Percentiles rank a stretch among this genome's conserved stretches.
phyloP scores from a whole-genome alignment of 345 rosid species.

The Turritis glabra region DNA sequence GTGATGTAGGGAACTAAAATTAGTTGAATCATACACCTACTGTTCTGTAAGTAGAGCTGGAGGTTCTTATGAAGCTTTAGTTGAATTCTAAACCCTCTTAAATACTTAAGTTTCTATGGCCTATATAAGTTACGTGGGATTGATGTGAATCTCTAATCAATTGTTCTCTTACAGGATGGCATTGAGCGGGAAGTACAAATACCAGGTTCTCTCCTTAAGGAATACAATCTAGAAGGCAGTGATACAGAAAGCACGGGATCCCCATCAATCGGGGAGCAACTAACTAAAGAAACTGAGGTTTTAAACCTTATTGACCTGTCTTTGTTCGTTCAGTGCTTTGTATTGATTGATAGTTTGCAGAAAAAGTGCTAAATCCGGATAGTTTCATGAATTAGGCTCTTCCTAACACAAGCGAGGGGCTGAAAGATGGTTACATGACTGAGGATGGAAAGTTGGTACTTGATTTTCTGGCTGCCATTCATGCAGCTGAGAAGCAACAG shows the following conservation, averaged over 20 bases:
- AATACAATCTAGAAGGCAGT: slow-evolving; percentile 65
- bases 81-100: neutral
- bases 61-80: slow-evolving; percentile 4
- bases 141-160: slow-evolving; percentile 6
- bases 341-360: slow-evolving; percentile 15
- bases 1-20: slow-evolving; percentile 5
- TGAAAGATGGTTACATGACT: slow-evolving; percentile 51
- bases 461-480: slow-evolving; percentile 86
- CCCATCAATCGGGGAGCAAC: slow-evolving; percentile 27
- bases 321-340: slow-evolving; percentile 14
- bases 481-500: slow-evolving; percentile 87
- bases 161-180: slow-evolving; percentile 42
- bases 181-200: slow-evolving; percentile 34
- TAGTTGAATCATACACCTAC: neutral
- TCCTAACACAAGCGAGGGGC: slow-evolving; percentile 52
- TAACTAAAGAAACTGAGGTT: slow-evolving; percentile 51
- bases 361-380: slow-evolving; percentile 15
- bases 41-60: neutral
- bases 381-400: slow-evolving; percentile 50
- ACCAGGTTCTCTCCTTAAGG: slow-evolving; percentile 64
- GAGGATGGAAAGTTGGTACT: slow-evolving; percentile 78
- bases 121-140: neutral
- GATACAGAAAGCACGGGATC: slow-evolving; percentile 41
- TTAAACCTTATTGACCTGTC: slow-evolving; percentile 9
- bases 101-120: neutral